Evolutionary conservation across 2,329 filamentous ascomycete genomes (phyloP), one percentile per base, ranked within the genome.

Genomic region (Parastagonospora nodorum): DNA sequence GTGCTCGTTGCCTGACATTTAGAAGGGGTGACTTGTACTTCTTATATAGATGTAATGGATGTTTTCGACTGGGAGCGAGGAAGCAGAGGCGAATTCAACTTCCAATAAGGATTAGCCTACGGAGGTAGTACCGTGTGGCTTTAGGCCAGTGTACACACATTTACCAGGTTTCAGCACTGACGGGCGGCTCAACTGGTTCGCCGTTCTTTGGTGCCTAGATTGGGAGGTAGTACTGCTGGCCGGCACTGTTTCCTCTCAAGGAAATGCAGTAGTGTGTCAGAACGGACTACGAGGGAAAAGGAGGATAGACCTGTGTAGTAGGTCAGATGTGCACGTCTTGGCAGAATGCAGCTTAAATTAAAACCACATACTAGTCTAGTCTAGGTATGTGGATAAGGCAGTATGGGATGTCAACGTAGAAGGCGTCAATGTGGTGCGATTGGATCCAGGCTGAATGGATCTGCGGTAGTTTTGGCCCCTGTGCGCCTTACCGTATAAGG

Each of bases 341-440:
- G 67, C 66, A 59, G 53, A 44, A 61, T 50, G 68, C 63, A 58
- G 39, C 50, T 52, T 47, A 69, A 58, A 68, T 68, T 68, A 61
- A 58, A 44, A 29, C 12, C 55, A 54, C 66, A 71, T 71, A 68
- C 67, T 65, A 47, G 47, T 58, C 67, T 65, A 47, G 47, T 58
- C 63, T 68, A 67, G 64, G 66, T 61, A 66, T 68, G 57, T 66
- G 58, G 45, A 55, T 54, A 62, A 55, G 33, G 42, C 52, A 45
- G 50, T 42, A 46, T 48, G 48, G 49, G 42, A 45, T 43, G 19
- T 60, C 49, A 57, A 53, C 42, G 41, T 60, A 50, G 46, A 55
- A 55, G 48, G 49, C 40, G 51, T 54, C 42, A 33, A 42, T 47
- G 44, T 36, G 37, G 45, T 46, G 53, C 43, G 53, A 63, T 62